Base-by-base conservation (phyloP, 2,329 filamentous ascomycete species). In the Hymenoscyphus repandus region DNA sequence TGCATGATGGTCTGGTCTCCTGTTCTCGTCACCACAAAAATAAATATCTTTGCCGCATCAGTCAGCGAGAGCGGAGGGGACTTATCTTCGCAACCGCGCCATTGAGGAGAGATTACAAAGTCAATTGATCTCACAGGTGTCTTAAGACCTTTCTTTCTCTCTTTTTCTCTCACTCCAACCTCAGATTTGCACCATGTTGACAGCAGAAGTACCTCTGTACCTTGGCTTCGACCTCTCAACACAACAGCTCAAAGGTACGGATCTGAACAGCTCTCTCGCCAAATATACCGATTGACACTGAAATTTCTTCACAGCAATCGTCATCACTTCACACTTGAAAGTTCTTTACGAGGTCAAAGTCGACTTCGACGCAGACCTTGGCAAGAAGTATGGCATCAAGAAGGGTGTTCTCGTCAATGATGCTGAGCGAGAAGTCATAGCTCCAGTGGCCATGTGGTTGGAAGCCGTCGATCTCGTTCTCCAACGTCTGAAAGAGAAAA, bases 161-260 rank as follows among this genome's bases (percentile, higher is more conserved):
- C 34, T 37, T 37, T 17, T 37, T 17, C 12, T 37, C 10, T 13
- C 15, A 13, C 10, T 37, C 12, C 12, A 37, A 13, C 34, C 12
- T 37, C 34, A 33, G n/a, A 18, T 18, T 41, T 39, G 30, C 47
- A 64, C 50, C 40, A 73, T 74, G 69, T 61, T 69, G 42, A 60
- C 66, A 30, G 60, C 59, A 43, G 57, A 69, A 55, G 76, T 73
- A 31, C 84, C 87, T 15, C 74, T 95, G 54, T 96, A 95, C 67
- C 77, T 96, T 64, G 93, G 93, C 54, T 91, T 97, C 69, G 93
- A 99, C 72, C 84, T 97, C 53, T 96, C 91, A 39, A 97, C 93
- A 51, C 93, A 97, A 70, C 92, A 97, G 69, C 79, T 97, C 51
- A 97, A 99, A 79, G 91, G 89, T 83, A 69, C 58, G 65, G 13